Percentiles rank a stretch among this genome's conserved stretches.
These are phyloP conservation scores for Saturnispora sanitii DNA, from an alignment of 805 yeast species.

Conservation along the genomic window DNA sequence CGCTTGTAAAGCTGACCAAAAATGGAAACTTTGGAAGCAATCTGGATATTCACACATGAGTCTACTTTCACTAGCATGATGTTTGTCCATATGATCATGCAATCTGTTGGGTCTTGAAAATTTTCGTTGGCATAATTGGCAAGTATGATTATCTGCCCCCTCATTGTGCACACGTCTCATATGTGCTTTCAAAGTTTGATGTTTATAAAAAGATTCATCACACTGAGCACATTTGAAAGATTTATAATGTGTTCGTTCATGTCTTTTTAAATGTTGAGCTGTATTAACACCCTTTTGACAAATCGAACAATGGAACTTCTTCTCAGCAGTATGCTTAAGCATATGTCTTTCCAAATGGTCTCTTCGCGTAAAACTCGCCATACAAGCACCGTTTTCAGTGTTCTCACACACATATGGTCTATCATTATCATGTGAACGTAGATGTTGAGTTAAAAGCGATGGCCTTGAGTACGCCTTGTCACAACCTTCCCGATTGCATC, in stretches of 20 bases:
- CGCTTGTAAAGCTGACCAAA: constrained; percentile 63
- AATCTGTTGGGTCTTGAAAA: constrained; percentile 59
- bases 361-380: constrained; percentile 56
- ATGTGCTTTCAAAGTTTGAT: constrained; percentile 70
- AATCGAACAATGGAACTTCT: constrained; percentile 60
- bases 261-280: constrained; percentile 71
- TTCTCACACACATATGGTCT: constrained; percentile 62
- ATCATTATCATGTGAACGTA: constrained; percentile 67
- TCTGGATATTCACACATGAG: constrained; percentile 55
- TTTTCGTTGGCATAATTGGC: constrained; percentile 52
- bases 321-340: constrained; percentile 48
- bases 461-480: constrained; percentile 73
- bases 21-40: constrained; percentile 50
- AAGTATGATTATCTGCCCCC: constrained; percentile 34
- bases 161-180: constrained; percentile 49
- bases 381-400: constrained; percentile 40
- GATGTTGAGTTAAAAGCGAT: constrained; percentile 72
- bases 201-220: constrained; percentile 56
- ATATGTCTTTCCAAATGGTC: constrained; percentile 74
- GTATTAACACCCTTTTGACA: constrained; percentile 83
- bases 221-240: constrained; percentile 61
- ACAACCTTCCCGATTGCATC: constrained; percentile 60
- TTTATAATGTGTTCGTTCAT: constrained; percentile 69
- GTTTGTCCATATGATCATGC: constrained; percentile 53
- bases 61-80: constrained; percentile 42